These are phyloP conservation scores for Colletotrichum somersetense DNA, from an alignment of 2,329 filamentous ascomycete species.

Conservation along the genomic window DNA sequence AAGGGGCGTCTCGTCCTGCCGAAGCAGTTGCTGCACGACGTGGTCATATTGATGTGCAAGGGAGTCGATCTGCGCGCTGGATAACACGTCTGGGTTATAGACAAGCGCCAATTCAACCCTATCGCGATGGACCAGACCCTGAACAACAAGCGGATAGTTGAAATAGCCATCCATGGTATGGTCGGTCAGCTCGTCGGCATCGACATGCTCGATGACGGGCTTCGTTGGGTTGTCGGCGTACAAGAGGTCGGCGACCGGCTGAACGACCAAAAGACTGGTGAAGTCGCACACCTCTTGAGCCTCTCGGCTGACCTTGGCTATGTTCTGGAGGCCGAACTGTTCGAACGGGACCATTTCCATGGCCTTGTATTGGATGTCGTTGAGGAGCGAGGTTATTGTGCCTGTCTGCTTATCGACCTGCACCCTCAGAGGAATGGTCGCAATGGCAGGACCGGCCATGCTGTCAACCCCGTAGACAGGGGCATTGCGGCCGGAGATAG, in stretches of 20 bases:
- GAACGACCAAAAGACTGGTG: constrained; percentile 20
- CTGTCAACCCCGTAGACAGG: constrained; percentile 42
- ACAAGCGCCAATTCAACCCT: no score
- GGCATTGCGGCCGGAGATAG: constrained; percentile 45
- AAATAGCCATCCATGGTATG: no score
- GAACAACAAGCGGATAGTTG: no score
- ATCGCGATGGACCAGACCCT: no score
- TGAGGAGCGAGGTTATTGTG: constrained; percentile 40
- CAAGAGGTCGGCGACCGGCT: constrained; percentile 18
- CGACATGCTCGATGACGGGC: no score
- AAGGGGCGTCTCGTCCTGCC: no score
- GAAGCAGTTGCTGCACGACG: no score
- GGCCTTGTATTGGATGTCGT: constrained; percentile 41
- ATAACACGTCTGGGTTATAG: no score
- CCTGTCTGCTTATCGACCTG: constrained; percentile 40
- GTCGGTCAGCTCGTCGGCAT: no score
- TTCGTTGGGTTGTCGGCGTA: constrained; percentile 12
- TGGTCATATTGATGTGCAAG: no score
- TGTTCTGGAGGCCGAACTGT: constrained; percentile 44
- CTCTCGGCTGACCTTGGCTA: constrained; percentile 38
- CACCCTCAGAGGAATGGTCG: constrained; percentile 42
- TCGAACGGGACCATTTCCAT: constrained; percentile 43
- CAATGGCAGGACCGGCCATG: constrained; percentile 44
- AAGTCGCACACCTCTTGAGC: constrained; percentile 19
- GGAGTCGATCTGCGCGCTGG: no score